Evolutionary conservation across 2,329 filamentous ascomycete species (phyloP), one percentile per base, ranked within the genome.

Genomic region (Penicillium sp.): DNA sequence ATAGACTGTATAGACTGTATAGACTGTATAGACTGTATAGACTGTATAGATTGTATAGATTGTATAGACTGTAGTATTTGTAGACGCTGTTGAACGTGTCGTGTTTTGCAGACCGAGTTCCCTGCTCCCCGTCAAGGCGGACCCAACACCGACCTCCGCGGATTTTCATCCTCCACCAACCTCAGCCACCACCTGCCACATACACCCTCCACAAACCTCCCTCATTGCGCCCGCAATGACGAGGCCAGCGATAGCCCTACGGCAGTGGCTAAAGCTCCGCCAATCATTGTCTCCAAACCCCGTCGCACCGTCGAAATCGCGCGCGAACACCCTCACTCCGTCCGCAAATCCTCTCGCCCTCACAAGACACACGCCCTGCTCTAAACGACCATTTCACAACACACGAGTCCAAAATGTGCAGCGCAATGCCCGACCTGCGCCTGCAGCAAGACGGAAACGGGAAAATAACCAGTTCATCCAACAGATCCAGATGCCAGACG

Each of bases 261-360:
- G 48, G 24, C 51, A 52, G 60, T 62, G 56, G 46, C 47, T 55
- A 16, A 51, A 46, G 28, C 39, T 58, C 18, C 38, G 48, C 4
- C 54, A 47, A 36, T 10, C 39, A 13, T 30, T 59, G 18, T 48
- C 35, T 9, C 16, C 48, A 1, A 30, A 25, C 39, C 14, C 24
- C 10, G 42, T 28, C 8, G 18, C 39, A 4, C 30, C 36, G 16
- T 33, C 45, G 9, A 40, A 25, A 25, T n/a, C 41, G 11, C 27
- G 30, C 24, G 43, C 47, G 18, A 44, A 33, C 20, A 24, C 41
- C 35, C 46, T 30, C 13, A 5, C 16, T 27, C 24, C 38, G 31
- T 27, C 46, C 31, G 36, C 48, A 42, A 25, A 25, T 16, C 33
- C 38, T 39, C 50, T 28, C 33, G 33, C 43, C 43, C 5, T 44